These are phyloP conservation scores for Apophysomyces trapeziformis DNA, from an alignment of 371 early-diverging fungal genomes.

Conservation along the genomic window DNA sequence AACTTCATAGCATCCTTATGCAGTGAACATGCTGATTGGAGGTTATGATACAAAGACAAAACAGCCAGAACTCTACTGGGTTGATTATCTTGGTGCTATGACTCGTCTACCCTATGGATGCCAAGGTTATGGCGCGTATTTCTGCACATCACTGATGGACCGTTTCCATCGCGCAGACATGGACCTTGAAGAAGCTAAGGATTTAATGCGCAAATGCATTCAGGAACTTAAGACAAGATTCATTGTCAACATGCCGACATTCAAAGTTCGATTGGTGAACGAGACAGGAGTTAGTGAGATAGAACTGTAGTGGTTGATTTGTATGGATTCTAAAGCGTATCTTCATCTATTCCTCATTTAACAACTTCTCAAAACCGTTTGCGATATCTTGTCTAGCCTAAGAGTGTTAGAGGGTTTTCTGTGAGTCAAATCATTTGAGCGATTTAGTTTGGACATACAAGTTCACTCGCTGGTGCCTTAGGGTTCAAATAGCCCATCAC, in stretches of 20 bases:
- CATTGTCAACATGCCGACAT: constrained; percentile 84
- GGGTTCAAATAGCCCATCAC: constrained; percentile 68
- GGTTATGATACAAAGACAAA: constrained; percentile 81
- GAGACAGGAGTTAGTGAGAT: constrained; percentile 80
- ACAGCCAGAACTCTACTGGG: constrained; percentile 86
- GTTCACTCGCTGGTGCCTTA: constrained; percentile 58
- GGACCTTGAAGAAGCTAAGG: constrained; percentile 82
- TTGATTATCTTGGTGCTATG: constrained; percentile 89
- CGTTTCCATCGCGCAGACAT: constrained; percentile 88
- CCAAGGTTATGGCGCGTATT: constrained; percentile 94
- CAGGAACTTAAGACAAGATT: constrained; percentile 87
- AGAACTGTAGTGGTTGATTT: constrained; percentile 36
- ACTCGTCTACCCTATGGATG: constrained; percentile 86
- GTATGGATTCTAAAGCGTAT: constrained; percentile 3
- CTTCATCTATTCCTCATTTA: constrained; percentile 8
- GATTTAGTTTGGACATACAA: constrained; percentile 13
- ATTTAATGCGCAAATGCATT: constrained; percentile 83
- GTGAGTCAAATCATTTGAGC: background rate
- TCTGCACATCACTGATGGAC: constrained; percentile 92
- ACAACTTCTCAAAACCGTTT: constrained; percentile 29
- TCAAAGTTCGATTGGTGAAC: constrained; percentile 84
- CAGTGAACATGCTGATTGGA: constrained; percentile 89
- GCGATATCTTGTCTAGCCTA: constrained; percentile 34
- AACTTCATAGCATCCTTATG: constrained; percentile 75
- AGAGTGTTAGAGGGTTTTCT: background rate